Conservation (phyloP, 2,329 filamentous ascomycete species). For the Fusarium heterosporum region DNA sequence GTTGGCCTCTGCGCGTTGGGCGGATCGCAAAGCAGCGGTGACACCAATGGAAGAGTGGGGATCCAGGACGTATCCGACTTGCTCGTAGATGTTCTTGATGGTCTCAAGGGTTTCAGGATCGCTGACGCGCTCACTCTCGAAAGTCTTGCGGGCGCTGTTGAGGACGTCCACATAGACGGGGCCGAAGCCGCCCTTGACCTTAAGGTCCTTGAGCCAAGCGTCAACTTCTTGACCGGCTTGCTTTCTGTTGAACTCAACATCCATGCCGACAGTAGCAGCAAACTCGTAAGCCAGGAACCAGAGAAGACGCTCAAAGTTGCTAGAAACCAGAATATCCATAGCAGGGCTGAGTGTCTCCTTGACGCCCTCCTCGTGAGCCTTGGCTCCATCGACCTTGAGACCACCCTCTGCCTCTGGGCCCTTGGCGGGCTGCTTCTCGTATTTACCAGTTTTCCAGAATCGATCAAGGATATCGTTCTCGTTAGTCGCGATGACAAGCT, state of each 20-base stretch:
- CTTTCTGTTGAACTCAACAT: constrained; percentile 73
- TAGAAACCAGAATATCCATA: constrained; percentile 97
- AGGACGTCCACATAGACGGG: constrained; percentile 81
- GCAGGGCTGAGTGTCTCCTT: constrained; percentile 94
- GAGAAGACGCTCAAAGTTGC: constrained; percentile 94
- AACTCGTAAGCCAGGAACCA: constrained; percentile 91
- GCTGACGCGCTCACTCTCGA: constrained; percentile 82
- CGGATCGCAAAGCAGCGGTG: constrained; percentile 77
- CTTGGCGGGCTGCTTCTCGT: constrained; percentile 82
- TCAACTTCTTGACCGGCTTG: constrained; percentile 81
- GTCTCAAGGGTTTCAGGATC: constrained; percentile 76
- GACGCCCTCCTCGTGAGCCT: constrained; percentile 77
- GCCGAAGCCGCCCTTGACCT: constrained; percentile 82
- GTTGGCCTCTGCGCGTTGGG: constrained; percentile 62
- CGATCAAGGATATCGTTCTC: constrained; percentile 97
- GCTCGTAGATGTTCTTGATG: constrained; percentile 67
- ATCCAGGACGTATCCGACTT: constrained; percentile 84
- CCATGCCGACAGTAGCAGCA: constrained; percentile 68
- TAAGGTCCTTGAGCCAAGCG: constrained; percentile 83
- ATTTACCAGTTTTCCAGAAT: constrained; percentile 91
- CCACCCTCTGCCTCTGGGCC: constrained; percentile 71
- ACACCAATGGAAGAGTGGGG: constrained; percentile 93
- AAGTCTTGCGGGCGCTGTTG: constrained; percentile 75
- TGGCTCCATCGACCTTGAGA: constrained; percentile 70
- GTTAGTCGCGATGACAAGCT: constrained; percentile 93